Evolutionary conservation across 768 basidiomycete species (phyloP).

Genomic region (Russula emetica): DNA sequence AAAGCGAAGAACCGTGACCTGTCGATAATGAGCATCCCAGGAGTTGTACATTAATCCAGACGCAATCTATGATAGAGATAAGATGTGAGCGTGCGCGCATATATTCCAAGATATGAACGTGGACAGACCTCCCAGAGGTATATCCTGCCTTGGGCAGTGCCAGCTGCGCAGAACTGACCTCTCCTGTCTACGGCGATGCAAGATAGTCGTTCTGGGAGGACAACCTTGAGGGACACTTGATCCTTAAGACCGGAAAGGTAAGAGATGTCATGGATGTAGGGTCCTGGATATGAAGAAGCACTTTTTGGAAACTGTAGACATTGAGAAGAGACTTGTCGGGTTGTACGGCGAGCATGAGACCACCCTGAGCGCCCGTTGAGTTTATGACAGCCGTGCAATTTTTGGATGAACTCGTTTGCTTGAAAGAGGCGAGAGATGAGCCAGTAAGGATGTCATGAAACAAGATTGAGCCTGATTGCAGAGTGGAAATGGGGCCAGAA

Average conservation of each 20-base stretch:
- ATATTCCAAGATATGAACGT: background rate
- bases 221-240: conserved; percentile 79
- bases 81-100: conserved; percentile 4
- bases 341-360: conserved; percentile 79
- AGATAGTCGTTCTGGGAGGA: conserved; percentile 84
- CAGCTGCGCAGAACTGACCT: conserved; percentile 81
- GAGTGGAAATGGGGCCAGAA: conserved; percentile 43
- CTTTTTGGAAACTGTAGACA: conserved; percentile 94
- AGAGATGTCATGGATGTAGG: conserved; percentile 2
- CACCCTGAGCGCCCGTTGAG: conserved; percentile 70
- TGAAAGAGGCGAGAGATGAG: conserved; percentile 76
- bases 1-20: conserved; percentile 77
- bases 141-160: conserved; percentile 81
- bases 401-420: conserved; percentile 64
- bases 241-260: conserved; percentile 51
- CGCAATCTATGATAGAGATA: conserved; percentile 52
- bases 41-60: conserved; percentile 92
- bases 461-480: conserved; percentile 53
- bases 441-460: conserved; percentile 82
- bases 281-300: conserved; percentile 33
- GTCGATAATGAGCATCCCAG: conserved; percentile 95
- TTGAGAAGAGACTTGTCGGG: conserved; percentile 85
- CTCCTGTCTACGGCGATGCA: conserved; percentile 70
- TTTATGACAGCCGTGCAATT: conserved; percentile 68
- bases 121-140: conserved; percentile 91